These are phyloP conservation scores for Thraustochytrium striatum DNA, from an alignment of 352 stramenopile species.

Conservation along the genomic window DNA sequence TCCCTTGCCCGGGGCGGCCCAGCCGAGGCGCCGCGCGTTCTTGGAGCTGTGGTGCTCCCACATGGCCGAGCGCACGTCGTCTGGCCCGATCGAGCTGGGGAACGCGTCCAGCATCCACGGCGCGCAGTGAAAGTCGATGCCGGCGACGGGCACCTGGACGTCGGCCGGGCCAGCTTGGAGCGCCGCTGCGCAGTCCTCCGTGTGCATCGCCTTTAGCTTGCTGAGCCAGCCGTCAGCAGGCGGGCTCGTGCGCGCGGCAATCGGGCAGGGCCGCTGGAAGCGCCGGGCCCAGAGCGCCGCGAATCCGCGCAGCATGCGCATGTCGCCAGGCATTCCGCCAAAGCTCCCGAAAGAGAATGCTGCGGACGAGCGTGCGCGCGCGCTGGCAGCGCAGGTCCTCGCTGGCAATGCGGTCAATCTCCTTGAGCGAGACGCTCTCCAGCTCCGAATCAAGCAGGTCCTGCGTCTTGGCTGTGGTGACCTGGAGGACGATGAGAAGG, in stretches of 20 bases:
- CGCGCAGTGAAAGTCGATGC: slow-evolving; percentile 30
- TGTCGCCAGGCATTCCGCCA: slow-evolving; percentile 65
- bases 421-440: no score
- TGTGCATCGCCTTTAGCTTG: no score
- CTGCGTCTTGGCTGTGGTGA: not conserved
- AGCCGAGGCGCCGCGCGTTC: not conserved
- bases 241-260: not conserved
- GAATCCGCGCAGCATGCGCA: slow-evolving; percentile 61
- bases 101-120: slow-evolving; percentile 15
- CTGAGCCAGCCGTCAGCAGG: not conserved
- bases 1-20: not conserved
- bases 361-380: slow-evolving; percentile 55
- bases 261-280: slow-evolving; percentile 50
- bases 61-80: not conserved
- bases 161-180: not conserved
- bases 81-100: not conserved
- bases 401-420: no score
- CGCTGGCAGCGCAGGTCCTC: slow-evolving; percentile 24
- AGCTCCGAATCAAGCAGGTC: slow-evolving; percentile 10
- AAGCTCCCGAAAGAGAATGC: slow-evolving; percentile 62
- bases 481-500: not conserved
- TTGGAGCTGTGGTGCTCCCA: slow-evolving; percentile 36
- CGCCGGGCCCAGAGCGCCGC: slow-evolving; percentile 56
- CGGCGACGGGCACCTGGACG: not conserved
- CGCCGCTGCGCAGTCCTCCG: not conserved